Evolutionary conservation across 202 grass and related monocot species (phyloP), one percentile per base, ranked within the genome.

Genomic region (Panicum virgatum): DNA sequence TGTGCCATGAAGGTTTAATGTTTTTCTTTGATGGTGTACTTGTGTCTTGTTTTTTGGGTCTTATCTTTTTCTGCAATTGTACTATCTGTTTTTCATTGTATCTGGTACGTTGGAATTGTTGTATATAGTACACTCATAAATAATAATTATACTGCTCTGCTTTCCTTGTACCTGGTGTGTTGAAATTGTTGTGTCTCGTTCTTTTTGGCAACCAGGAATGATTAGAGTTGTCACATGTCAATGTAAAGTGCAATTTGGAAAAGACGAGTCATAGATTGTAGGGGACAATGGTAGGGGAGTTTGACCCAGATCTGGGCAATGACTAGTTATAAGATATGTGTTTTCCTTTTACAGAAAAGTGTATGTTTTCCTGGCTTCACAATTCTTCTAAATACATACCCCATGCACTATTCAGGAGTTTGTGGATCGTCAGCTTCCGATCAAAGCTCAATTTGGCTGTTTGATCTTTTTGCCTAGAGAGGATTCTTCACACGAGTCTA

Each of bases 1-100:
- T 86, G 79, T 79, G 69, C 50, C 19, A 74, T 52, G 15, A 75
- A 29, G 0, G 20, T 68, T 73, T 74, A n/a, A 25, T 66, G 15
- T 9, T 75, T 27, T 53, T 0, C 42, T 52, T n/a, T 67, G 42
- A 62, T 44, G 20, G 13, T 54, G 38, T 56, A 68, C 39, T 27
- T 43, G 57, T 53, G 14, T 67, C 48, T 36, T 34, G 15, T 10
- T 42, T 6, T 6, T 52, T 66, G 40, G 56, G 12, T 58, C 14
- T 46, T 82, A n/a, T 82, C 23, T 69, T 27, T 63, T 53, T n/a
- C 7, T 36, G 68, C 3, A 51, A 27, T 82, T 82, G 7, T 36
- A 36, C 43, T 59, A 47, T 32, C 22, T 44, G 23, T 60, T 60
- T 66, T 66, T 78, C 40, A 3, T 5, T 85, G 5, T 73, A 36